Conservation (phyloP, 257 asterid genomes). For the Rubia yunnanensis region DNA sequence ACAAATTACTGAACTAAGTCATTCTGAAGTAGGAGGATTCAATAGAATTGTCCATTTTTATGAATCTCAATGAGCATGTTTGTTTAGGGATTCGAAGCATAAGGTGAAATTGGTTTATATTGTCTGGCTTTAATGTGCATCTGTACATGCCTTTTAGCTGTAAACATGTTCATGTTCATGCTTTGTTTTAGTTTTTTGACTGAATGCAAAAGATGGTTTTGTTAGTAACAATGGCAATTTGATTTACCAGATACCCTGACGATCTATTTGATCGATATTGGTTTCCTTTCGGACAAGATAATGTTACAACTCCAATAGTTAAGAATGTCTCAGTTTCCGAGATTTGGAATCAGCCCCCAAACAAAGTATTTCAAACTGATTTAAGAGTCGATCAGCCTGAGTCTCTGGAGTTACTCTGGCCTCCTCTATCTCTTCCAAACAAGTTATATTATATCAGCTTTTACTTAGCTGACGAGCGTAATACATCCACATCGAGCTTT, state of each 20-base stretch:
- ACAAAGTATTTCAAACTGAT: constrained; percentile 51
- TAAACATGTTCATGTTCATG: not conserved
- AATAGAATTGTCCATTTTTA: not conserved
- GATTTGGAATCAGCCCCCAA: constrained; percentile 90
- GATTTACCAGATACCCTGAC: constrained; percentile 62
- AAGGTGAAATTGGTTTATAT: not conserved
- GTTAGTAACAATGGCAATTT: constrained; percentile 1
- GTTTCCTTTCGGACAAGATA: constrained; percentile 55
- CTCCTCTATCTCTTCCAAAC: constrained; percentile 39
- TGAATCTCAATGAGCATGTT: not conserved
- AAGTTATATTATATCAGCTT: constrained; percentile 57
- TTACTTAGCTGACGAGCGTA: constrained; percentile 63
- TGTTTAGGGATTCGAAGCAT: not conserved
- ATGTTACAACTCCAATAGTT: constrained; percentile 28
- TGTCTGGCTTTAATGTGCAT: not conserved
- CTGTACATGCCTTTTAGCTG: not conserved
- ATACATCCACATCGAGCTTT: constrained; percentile 39
- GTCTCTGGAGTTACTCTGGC: constrained; percentile 65
- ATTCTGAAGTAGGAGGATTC: not conserved
- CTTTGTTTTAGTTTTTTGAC: not conserved
- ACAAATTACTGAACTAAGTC: too few relatives aligned
- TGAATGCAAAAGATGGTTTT: not conserved
- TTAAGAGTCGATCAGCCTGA: constrained; percentile 29
- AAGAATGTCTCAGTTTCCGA: constrained; percentile 52
- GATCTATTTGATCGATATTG: constrained; percentile 83